These are phyloP conservation scores for Heliocybe sulcata DNA, from an alignment of 1,284 basidiomycete species.

Conservation along the genomic window DNA sequence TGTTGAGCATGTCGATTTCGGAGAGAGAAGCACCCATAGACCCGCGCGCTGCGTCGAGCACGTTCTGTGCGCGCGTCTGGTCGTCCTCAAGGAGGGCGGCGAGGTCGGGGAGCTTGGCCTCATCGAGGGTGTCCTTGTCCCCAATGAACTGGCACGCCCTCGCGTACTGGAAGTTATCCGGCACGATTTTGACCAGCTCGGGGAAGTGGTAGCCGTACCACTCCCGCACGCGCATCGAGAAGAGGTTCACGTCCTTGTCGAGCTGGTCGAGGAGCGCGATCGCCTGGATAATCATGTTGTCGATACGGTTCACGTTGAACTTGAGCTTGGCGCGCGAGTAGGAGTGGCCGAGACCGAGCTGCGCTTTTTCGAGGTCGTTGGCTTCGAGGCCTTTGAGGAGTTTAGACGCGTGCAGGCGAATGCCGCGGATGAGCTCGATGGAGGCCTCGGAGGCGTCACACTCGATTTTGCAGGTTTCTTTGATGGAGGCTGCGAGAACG, in stretches of 20 bases:
- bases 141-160: slow-evolving; percentile 84
- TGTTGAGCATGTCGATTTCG: slow-evolving; percentile 96
- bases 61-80: slow-evolving; percentile 83
- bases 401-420: slow-evolving; percentile 89
- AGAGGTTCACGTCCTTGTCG: slow-evolving; percentile 99
- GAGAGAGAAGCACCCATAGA: slow-evolving; percentile 95
- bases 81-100: slow-evolving; percentile 85
- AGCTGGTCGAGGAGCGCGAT: slow-evolving; percentile 98
- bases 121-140: slow-evolving; percentile 75
- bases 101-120: slow-evolving; percentile 78
- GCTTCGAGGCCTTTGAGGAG: slow-evolving; percentile 86
- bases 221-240: slow-evolving; percentile 96
- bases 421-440: slow-evolving; percentile 88
- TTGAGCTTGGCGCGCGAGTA: slow-evolving; percentile 98
- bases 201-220: slow-evolving; percentile 99
- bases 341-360: slow-evolving; percentile 95
- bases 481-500: slow-evolving; percentile 77
- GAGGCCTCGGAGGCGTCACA: slow-evolving; percentile 88
- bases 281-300: slow-evolving; percentile 99
- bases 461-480: slow-evolving; percentile 68
- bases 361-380: slow-evolving; percentile 88
- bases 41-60: slow-evolving; percentile 89
- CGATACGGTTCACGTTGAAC: slow-evolving; percentile 98
- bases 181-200: slow-evolving; percentile 90
- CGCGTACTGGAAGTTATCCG: slow-evolving; percentile 97